These are phyloP conservation scores for Amanita rubescens DNA, from an alignment of 768 basidiomycete species.

Conservation along the genomic window DNA sequence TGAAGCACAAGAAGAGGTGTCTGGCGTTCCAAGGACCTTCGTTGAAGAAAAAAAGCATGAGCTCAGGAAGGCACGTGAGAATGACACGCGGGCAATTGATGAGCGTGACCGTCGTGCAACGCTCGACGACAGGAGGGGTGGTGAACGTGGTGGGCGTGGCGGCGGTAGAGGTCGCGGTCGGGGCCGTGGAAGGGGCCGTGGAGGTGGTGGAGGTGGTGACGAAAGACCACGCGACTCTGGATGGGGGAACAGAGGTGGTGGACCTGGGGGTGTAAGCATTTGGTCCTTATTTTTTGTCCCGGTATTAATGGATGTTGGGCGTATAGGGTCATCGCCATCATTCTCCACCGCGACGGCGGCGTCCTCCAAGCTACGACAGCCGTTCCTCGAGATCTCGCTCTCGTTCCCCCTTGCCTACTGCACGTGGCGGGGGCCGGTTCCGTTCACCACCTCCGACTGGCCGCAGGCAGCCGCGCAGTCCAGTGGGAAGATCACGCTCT, in stretches of 20 bases:
- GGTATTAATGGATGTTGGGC: constrained; percentile 7
- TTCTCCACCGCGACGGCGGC: constrained; percentile 31
- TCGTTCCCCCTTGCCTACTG: constrained; percentile 23
- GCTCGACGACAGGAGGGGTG: constrained; percentile 61
- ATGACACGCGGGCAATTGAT: constrained; percentile 56
- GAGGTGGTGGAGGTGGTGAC: constrained; percentile 39
- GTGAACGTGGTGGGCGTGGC: constrained; percentile 44
- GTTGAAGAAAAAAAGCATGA: constrained; percentile 91
- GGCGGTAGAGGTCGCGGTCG: constrained; percentile 56
- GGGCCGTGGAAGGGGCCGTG: constrained; percentile 39
- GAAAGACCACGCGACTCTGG: constrained; percentile 48
- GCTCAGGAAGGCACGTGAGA: constrained; percentile 63
- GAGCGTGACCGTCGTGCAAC: constrained; percentile 64
- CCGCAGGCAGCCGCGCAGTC: constrained; percentile 23
- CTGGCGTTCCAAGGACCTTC: constrained; percentile 85
- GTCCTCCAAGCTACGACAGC: constrained; percentile 22
- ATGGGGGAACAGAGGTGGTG: constrained; percentile 58
- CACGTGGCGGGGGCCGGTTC: constrained; percentile 12
- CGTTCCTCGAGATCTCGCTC: constrained; percentile 36
- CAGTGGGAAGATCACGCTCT: constrained; percentile 17
- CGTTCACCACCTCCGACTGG: constrained; percentile 29
- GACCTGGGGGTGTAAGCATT: constrained; percentile 25
- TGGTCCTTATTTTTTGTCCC: constrained; percentile 3
- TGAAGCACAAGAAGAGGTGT: constrained; percentile 83
- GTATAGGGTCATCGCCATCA: constrained; percentile 40